These are phyloP conservation scores for Calonectria crousiana DNA, from an alignment of 2,329 filamentous ascomycete genomes.

Conservation along the genomic window DNA sequence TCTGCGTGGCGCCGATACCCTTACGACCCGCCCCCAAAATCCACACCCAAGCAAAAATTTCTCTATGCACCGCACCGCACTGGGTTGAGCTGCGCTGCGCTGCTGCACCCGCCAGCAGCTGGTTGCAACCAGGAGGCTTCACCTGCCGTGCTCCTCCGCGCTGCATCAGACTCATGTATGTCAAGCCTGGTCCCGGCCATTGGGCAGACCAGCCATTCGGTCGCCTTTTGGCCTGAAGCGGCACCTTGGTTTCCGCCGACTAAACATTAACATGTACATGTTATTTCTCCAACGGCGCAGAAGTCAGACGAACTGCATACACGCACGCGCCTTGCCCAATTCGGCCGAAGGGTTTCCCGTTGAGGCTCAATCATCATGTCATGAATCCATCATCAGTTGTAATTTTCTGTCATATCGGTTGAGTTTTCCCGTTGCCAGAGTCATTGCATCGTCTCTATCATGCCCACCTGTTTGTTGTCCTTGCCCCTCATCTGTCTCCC, in stretches of 20 bases:
- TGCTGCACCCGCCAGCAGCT: not conserved
- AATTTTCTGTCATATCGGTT: not conserved
- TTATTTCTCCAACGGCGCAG: not conserved
- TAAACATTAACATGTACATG: not conserved
- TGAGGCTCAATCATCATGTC: slow-evolving; percentile 3
- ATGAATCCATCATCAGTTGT: not conserved
- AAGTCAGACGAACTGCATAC: slow-evolving; percentile 5
- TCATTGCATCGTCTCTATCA: not conserved
- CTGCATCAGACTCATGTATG: slow-evolving; percentile 2
- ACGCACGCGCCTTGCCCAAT: slow-evolving; percentile 7
- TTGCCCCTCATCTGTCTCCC: not conserved
- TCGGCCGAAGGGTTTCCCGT: not conserved
- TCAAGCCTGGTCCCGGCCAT: slow-evolving; percentile 6
- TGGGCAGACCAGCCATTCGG: slow-evolving; percentile 2
- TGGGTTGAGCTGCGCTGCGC: not conserved
- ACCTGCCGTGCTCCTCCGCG: not conserved
- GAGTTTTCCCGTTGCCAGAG: not conserved
- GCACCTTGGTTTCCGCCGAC: not conserved
- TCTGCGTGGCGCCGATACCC: slow-evolving; percentile 3
- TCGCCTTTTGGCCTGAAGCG: not conserved
- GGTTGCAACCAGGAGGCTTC: not conserved
- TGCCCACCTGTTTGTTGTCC: not conserved
- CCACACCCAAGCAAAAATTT: not conserved
- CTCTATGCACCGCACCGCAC: not conserved
- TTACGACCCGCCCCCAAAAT: not conserved